Percentiles rank a stretch among this genome's conserved stretches.
Conservation (phyloP, 2,329 filamentous ascomycete genomes). For the Conoideocrella luteorostrata region DNA sequence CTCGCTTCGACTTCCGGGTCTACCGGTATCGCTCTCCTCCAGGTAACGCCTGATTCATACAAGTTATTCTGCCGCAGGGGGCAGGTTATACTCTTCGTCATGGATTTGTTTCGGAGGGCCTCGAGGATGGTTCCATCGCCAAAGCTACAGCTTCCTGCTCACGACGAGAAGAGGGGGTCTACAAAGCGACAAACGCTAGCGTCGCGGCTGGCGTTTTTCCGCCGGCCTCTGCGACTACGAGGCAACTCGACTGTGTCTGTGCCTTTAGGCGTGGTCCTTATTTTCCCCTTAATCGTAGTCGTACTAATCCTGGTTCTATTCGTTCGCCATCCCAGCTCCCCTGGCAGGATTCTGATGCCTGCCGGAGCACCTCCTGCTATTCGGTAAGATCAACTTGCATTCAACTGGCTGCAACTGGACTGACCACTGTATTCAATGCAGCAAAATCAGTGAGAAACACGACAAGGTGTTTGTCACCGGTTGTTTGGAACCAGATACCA, state of each 20-base stretch:
- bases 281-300: constrained; percentile 89
- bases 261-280: constrained; percentile 82
- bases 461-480: constrained; percentile 95
- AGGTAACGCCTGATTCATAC: no score
- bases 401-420: neutral
- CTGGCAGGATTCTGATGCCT: constrained; percentile 78
- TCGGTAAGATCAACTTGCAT: constrained; percentile 51
- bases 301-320: constrained; percentile 87
- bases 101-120: constrained; percentile 54
- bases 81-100: constrained; percentile 22
- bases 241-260: constrained; percentile 91
- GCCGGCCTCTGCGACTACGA: constrained; percentile 77
- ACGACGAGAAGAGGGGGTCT: constrained; percentile 41
- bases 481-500: constrained; percentile 75
- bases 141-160: constrained; percentile 38
- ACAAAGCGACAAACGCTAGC: constrained; percentile 34
- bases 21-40: no score
- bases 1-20: no score
- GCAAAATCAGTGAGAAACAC: constrained; percentile 93
- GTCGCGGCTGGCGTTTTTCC: constrained; percentile 69
- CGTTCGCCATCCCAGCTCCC: constrained; percentile 76
- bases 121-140: constrained; percentile 41
- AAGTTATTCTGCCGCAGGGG: no score
- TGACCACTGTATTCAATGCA: constrained; percentile 28
- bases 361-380: constrained; percentile 83